These are phyloP conservation scores for Melampsora americana DNA, from an alignment of 1,284 basidiomycete genomes.

Conservation along the genomic window DNA sequence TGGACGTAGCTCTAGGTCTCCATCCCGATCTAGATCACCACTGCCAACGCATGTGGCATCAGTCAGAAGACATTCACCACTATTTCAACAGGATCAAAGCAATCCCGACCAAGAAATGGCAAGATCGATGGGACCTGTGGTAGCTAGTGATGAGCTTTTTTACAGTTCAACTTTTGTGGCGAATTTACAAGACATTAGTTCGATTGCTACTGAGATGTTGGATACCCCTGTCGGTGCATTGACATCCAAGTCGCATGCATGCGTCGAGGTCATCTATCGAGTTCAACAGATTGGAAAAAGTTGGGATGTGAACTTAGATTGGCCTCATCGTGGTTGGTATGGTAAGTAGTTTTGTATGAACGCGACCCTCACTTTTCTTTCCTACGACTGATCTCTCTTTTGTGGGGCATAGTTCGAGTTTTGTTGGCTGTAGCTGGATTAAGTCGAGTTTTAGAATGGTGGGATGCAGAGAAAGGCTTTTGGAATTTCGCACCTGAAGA, in stretches of 20 bases:
- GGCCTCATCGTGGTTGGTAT: constrained; percentile 98
- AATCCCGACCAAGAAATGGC: background rate
- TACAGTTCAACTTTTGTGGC: constrained; percentile 74
- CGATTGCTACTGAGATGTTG: constrained; percentile 87
- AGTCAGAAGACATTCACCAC: constrained; percentile 57
- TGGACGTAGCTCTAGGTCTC: constrained; percentile 77
- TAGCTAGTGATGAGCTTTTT: constrained; percentile 45
- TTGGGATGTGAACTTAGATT: constrained; percentile 97
- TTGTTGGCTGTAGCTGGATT: constrained; percentile 93
- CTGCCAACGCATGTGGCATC: constrained; percentile 60
- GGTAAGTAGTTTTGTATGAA: constrained; percentile 62
- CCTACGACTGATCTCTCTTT: background rate
- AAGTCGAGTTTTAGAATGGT: constrained; percentile 97
- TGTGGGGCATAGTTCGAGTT: constrained; percentile 53
- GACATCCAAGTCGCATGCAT: constrained; percentile 76
- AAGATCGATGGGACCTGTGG: background rate
- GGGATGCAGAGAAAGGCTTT: constrained; percentile 99
- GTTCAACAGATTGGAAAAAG: constrained; percentile 85
- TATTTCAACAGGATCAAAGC: constrained; percentile 63
- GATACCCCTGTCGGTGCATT: constrained; percentile 84
- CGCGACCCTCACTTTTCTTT: background rate
- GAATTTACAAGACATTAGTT: constrained; percentile 85
- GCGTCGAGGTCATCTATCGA: constrained; percentile 79
- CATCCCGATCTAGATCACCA: constrained; percentile 75
- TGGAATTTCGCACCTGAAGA: constrained; percentile 95